A percentile compares a stretch with the other conserved stretches of the same genome.
These are phyloP conservation scores for Linnemannia schmuckeri DNA, from an alignment of 192 early-diverging fungal genomes.

Conservation along the genomic window DNA sequence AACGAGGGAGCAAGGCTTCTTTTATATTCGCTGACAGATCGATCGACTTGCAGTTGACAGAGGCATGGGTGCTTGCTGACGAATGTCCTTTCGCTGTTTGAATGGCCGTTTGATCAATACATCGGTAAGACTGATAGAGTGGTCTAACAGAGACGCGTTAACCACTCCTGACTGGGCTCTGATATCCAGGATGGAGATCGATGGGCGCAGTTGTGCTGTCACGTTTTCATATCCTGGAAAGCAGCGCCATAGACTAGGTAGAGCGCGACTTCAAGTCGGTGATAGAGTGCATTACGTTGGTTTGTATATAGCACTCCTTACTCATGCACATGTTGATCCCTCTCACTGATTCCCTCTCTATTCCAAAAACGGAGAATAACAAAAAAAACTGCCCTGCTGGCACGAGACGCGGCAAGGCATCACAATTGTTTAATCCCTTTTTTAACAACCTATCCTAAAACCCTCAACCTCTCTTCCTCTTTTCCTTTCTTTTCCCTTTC, in stretches of 20 bases:
- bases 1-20: not conserved
- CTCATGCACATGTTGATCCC: not conserved
- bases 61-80: not conserved
- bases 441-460: not conserved
- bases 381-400: not conserved
- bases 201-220: not conserved
- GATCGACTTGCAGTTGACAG: not conserved
- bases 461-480: conserved; percentile 28
- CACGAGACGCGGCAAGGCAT: not conserved
- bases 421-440: not conserved
- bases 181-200: not conserved
- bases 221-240: not conserved
- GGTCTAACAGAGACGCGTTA: not conserved
- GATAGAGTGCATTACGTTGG: too few relatives aligned
- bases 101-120: too few relatives aligned
- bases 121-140: not conserved
- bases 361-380: not conserved
- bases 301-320: not conserved
- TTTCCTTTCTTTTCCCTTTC: conserved; percentile 14
- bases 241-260: not conserved
- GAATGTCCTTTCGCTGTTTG: not conserved
- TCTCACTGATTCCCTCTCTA: not conserved
- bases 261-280: too few relatives aligned
- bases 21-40: not conserved
- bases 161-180: not conserved